Conservation (phyloP, 805 yeast species). For the Kurtzmaniella fragi region DNA sequence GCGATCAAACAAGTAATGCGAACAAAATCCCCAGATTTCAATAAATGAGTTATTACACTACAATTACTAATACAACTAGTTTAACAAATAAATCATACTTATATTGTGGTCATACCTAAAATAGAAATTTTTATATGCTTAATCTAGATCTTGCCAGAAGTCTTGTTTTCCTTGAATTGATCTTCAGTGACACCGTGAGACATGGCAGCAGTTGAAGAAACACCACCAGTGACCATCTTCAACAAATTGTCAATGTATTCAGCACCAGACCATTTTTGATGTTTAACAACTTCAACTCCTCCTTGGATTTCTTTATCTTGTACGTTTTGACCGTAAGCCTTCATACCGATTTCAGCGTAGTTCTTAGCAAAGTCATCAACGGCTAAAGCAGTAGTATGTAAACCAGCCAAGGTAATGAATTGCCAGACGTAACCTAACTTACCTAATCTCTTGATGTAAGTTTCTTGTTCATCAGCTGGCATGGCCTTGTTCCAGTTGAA, state of each 20-base stretch:
- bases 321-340: constrained; percentile 85
- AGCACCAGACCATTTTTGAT: constrained; percentile 99
- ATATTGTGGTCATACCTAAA: no score
- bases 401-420: constrained; percentile 94
- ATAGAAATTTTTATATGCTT: not conserved
- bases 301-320: constrained; percentile 84
- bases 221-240: constrained; percentile 90
- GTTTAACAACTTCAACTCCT: constrained; percentile 94
- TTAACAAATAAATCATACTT: no score
- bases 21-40: no score
- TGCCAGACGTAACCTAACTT: constrained; percentile 95
- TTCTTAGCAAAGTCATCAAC: constrained; percentile 78
- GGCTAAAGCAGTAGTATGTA: constrained; percentile 93
- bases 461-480: constrained; percentile 80
- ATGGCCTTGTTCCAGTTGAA: constrained; percentile 97
- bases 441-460: constrained; percentile 82
- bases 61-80: no score
- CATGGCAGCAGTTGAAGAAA: constrained; percentile 95
- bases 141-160: constrained; percentile 10
- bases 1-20: no score
- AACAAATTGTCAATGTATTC: constrained; percentile 89
- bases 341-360: constrained; percentile 83
- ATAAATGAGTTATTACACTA: no score
- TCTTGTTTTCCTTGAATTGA: constrained; percentile 59
- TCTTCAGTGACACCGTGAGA: constrained; percentile 98